These are phyloP conservation scores for Cyclotella baltica DNA, from an alignment of 108 stramenopile species.

Conservation along the genomic window DNA sequence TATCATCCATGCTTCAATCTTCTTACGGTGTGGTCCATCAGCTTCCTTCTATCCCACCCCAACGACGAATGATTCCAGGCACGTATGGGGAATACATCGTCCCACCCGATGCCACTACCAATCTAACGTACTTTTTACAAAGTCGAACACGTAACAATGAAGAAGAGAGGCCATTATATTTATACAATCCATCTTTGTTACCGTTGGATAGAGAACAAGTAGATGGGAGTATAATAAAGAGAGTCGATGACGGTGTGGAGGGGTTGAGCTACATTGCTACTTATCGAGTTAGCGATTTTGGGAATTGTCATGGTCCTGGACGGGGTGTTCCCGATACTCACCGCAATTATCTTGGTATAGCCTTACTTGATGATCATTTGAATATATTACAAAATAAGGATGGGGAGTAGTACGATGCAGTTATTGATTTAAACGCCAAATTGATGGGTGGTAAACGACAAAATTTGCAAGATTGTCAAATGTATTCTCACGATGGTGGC, in stretches of 20 bases:
- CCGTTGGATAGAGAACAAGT: constrained; percentile 30
- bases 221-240: constrained; percentile 20
- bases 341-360: constrained; percentile 46
- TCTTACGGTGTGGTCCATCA: constrained; percentile 37
- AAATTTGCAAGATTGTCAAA: constrained; percentile 54
- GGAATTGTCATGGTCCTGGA: constrained; percentile 54
- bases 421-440: constrained; percentile 43
- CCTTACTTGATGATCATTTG: constrained; percentile 52
- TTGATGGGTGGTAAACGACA: constrained; percentile 19
- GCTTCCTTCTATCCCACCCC: constrained; percentile 36
- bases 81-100: not conserved
- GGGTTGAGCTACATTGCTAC: constrained; percentile 46
- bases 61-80: constrained; percentile 35
- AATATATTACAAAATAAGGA: constrained; percentile 31
- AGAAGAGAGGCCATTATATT: constrained; percentile 51
- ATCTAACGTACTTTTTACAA: constrained; percentile 48
- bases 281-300: constrained; percentile 49
- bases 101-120: constrained; percentile 35
- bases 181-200: constrained; percentile 57
- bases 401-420: constrained; percentile 38
- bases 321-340: constrained; percentile 39
- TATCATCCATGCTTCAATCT: not conserved
- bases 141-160: constrained; percentile 21
- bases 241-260: not conserved
- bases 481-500: constrained; percentile 25